These are phyloP conservation scores for Nemania sp. DNA, from an alignment of 2,329 filamentous ascomycete genomes.

Conservation along the genomic window DNA sequence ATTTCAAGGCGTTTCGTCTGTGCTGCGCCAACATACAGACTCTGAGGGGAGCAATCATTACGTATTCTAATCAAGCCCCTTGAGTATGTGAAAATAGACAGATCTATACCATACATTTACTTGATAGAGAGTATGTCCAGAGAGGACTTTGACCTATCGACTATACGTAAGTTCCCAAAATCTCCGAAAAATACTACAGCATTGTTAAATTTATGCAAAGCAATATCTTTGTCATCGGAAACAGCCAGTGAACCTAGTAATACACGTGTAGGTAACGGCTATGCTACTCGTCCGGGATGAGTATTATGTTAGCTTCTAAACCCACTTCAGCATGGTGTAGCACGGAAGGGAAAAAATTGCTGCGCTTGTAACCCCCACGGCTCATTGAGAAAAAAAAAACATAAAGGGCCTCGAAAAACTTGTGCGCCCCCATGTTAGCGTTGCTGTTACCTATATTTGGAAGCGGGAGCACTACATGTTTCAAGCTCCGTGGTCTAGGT, in stretches of 20 bases:
- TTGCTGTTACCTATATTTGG: constrained; percentile 27
- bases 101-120: not conserved
- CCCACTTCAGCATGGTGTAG: constrained; percentile 9
- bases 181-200: not conserved
- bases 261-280: not conserved
- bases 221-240: not conserved
- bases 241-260: not conserved
- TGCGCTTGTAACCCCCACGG: constrained; percentile 12
- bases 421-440: constrained; percentile 9
- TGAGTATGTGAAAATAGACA: not conserved
- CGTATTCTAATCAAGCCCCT: not conserved
- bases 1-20: not conserved
- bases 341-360: constrained; percentile 8
- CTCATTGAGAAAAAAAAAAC: not conserved
- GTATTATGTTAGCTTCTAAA: constrained; percentile 7
- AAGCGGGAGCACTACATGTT: not conserved
- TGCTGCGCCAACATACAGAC: no score
- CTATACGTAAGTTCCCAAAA: not conserved
- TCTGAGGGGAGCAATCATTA: not conserved
- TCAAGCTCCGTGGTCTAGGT: not conserved
- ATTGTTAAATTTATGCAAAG: not conserved
- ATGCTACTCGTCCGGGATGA: not conserved
- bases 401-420: constrained; percentile 7
- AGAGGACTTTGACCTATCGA: not conserved
- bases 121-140: not conserved